Conservation (phyloP, 2,329 filamentous ascomycete species). For the Fusarium nelsonii region DNA sequence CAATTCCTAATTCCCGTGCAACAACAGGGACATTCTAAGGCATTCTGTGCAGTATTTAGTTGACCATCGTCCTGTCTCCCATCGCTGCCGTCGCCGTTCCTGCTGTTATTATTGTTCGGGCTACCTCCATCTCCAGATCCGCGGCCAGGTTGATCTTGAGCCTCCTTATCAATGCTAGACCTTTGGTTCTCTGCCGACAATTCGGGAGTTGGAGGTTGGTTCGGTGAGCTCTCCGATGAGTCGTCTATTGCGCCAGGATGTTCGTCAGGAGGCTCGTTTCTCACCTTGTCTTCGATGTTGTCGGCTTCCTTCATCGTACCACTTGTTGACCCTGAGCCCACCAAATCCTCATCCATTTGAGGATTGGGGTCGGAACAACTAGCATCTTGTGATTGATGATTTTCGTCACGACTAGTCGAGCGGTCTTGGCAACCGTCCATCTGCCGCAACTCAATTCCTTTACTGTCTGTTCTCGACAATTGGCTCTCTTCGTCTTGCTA, state of each 20-base stretch:
- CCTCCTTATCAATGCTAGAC: not conserved
- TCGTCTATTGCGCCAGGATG: not conserved
- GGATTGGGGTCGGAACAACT: not conserved
- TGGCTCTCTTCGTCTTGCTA: not conserved
- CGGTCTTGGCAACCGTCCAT: not conserved
- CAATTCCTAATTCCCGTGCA: no score
- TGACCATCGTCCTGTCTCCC: no score
- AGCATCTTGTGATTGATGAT: not conserved
- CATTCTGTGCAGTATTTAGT: not conserved
- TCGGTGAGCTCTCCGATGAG: not conserved
- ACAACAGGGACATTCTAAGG: no score
- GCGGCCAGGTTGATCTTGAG: not conserved
- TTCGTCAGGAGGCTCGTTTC: not conserved
- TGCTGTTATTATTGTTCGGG: not conserved
- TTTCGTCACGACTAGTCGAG: not conserved
- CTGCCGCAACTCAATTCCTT: conserved; percentile 1
- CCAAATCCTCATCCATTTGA: not conserved
- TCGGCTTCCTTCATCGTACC: not conserved
- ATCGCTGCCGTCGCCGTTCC: not conserved
- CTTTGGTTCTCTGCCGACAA: not conserved
- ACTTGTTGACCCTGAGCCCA: not conserved
- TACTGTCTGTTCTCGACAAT: not conserved
- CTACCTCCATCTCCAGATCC: not conserved
- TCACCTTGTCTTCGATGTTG: not conserved
- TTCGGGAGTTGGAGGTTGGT: not conserved